Evolutionary conservation across 768 basidiomycete species (phyloP).

Genomic region (Lactifluus volemus): DNA sequence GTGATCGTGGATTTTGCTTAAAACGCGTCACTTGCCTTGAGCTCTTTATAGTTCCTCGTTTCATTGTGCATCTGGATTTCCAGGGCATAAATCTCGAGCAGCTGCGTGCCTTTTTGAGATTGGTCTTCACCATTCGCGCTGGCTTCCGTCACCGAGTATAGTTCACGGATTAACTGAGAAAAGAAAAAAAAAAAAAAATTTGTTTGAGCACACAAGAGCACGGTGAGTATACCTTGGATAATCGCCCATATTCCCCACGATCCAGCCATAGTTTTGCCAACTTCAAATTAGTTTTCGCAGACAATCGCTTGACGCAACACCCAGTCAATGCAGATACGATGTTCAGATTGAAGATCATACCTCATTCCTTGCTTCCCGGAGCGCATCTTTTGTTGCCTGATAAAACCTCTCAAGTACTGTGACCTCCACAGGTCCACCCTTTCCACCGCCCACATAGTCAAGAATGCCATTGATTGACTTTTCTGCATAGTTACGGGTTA

Average conservation of each 20-base stretch:
- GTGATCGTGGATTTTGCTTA: not conserved
- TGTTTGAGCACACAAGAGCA: not conserved
- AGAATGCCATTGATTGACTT: constrained; percentile 98
- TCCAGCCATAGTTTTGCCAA: constrained; percentile 97
- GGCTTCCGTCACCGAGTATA: constrained; percentile 56
- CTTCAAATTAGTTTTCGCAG: constrained; percentile 93
- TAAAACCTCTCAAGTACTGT: constrained; percentile 93
- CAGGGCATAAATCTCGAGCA: constrained; percentile 94
- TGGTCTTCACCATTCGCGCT: constrained; percentile 65
- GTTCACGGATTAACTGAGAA: constrained; percentile 63
- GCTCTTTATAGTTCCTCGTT: constrained; percentile 89
- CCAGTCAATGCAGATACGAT: not conserved
- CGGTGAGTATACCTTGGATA: constrained; percentile 54
- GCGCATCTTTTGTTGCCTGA: constrained; percentile 80
- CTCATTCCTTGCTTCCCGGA: constrained; percentile 95
- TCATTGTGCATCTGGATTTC: constrained; percentile 99
- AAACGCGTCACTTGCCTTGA: constrained; percentile 50
- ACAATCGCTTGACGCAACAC: constrained; percentile 54
- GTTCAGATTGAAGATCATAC: constrained; percentile 30
- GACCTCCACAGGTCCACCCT: constrained; percentile 69
- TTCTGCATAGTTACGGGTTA: constrained; percentile 93
- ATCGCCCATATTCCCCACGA: constrained; percentile 77
- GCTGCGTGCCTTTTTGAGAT: constrained; percentile 89
- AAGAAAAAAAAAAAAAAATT: not conserved
- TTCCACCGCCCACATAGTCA: constrained; percentile 92